Base-by-base conservation (phyloP, 106 monocot genomes). In the Phalaenopsis aphrodite region DNA sequence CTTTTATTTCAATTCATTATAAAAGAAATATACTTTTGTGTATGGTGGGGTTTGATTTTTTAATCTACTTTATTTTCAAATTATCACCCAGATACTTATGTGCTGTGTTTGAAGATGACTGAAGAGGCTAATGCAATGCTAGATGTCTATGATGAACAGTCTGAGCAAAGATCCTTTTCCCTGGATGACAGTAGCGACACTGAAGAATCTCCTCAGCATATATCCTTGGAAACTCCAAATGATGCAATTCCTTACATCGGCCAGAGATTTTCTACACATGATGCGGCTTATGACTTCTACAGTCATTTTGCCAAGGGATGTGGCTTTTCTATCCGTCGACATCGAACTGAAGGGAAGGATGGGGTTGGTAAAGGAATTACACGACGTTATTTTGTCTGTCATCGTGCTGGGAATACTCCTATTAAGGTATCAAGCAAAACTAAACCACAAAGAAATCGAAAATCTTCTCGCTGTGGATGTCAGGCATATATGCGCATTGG, bases 291-390 rank as follows among this genome's bases (percentile, higher is more conserved):
- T 77, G 90, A 95, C 42, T 92, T 86, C 80, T 95, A 95, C 81
- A 83, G 87, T 72, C 83, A 87, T 69, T 95, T 95, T 82, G 92
- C 95, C 24, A 93, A 89, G 73, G 78, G 78, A 37, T 77, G 88
- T 77, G 95, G 95, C 12, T 95, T 95, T 80, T 95, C 95, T 10
- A 95, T 93, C 82, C 88, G 95, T 5, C 85, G 93, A 12, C 95
- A 93, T 80, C 78, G 93, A 49, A 91, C 95, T 16, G 93, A 93
- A 83, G 93, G 95, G 18, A 95, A 92, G 81, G 92, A 92, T 75
- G 90, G 95, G 52, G 86, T 92, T 41, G 93, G 95, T 19, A 90
- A 84, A 43, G 95, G 95, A 41, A 88, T 93, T 11, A 95, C 86
- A 19, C 87, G 95, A 30, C 82, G 93, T 14, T 93, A 95, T 43